These are phyloP conservation scores for Alnus glutinosa DNA, from an alignment of 306 rosid genomes.

Conservation along the genomic window DNA sequence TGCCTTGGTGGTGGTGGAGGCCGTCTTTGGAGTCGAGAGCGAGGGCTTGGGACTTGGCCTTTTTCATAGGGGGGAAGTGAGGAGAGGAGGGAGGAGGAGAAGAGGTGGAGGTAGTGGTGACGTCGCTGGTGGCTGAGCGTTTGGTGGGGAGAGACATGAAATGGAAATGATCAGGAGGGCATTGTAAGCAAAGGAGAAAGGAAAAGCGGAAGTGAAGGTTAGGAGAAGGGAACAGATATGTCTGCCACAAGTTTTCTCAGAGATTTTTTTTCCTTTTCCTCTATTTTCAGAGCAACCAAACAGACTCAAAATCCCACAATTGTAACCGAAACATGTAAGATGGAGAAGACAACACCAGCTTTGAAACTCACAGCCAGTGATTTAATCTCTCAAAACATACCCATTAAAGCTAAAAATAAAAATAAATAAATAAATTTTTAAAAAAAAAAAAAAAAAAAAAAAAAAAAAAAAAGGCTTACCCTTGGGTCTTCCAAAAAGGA, in stretches of 20 bases:
- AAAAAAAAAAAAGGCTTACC: too few species aligned
- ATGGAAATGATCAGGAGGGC: constrained; percentile 51
- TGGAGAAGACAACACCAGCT: too few species aligned
- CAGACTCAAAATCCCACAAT: constrained; percentile 22
- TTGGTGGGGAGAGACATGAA: constrained; percentile 98
- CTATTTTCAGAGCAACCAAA: too few species aligned
- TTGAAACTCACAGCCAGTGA: too few species aligned
- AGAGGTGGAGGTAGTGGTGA: constrained; percentile 22
- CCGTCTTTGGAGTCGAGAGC: constrained; percentile 48
- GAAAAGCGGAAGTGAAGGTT: constrained; percentile 1
- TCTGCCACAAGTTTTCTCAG: not conserved
- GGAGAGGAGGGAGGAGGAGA: constrained; percentile 25
- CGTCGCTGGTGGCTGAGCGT: constrained; percentile 53
- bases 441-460: too few species aligned
- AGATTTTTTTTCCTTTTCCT: too few species aligned
- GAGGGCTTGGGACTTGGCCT: constrained; percentile 55
- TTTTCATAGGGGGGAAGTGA: constrained; percentile 52
- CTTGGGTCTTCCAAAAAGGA: too few species aligned
- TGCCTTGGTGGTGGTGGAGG: constrained; percentile 36
- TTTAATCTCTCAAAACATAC: too few species aligned
- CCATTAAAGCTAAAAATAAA: too few species aligned
- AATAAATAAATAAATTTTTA: too few species aligned
- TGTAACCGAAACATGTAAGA: too few species aligned
- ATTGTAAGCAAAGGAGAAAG: constrained; percentile 34
- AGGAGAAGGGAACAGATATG: not conserved